Evolutionary conservation across 106 monocot species (phyloP).

Genomic region (Allium fistulosum): DNA sequence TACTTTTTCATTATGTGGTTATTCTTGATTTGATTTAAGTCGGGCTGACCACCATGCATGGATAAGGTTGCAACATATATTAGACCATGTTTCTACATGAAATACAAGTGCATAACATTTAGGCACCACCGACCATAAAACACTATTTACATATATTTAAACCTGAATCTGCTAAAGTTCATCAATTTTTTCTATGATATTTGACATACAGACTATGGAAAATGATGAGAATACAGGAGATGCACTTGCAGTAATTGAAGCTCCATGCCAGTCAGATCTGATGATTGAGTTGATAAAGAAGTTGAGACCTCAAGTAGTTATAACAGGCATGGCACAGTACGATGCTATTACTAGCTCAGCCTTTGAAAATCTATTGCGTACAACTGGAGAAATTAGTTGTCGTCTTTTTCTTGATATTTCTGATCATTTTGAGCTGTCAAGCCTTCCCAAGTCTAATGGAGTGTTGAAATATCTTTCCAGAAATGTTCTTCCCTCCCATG

Average conservation of each 20-base stretch:
- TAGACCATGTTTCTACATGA: too few species aligned
- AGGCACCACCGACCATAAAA: too few species aligned
- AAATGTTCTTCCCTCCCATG: conserved; percentile 74
- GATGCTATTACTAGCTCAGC: conserved; percentile 91
- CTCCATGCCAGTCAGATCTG: conserved; percentile 82
- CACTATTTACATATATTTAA: too few species aligned
- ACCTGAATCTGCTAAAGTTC: neutral
- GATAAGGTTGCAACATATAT: too few species aligned
- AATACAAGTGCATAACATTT: too few species aligned
- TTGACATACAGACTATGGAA: conserved; percentile 19
- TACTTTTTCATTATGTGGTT: too few species aligned
- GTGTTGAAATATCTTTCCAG: conserved; percentile 83
- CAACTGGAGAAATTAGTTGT: conserved; percentile 57
- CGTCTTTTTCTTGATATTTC: conserved; percentile 84
- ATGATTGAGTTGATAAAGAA: conserved; percentile 86
- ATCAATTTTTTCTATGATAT: neutral
- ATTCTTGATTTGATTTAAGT: too few species aligned
- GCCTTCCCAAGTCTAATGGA: conserved; percentile 79
- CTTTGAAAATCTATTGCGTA: conserved; percentile 65
- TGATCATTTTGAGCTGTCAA: conserved; percentile 88
- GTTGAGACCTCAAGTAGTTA: conserved; percentile 82
- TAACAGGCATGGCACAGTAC: conserved; percentile 83
- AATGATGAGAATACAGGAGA: conserved; percentile 21
- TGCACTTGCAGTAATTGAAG: conserved; percentile 75
- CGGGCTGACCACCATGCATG: too few species aligned